phyloP scores from a whole-genome alignment of 768 basidiomycete species.

The Porpolomopsis calyptriformis region DNA sequence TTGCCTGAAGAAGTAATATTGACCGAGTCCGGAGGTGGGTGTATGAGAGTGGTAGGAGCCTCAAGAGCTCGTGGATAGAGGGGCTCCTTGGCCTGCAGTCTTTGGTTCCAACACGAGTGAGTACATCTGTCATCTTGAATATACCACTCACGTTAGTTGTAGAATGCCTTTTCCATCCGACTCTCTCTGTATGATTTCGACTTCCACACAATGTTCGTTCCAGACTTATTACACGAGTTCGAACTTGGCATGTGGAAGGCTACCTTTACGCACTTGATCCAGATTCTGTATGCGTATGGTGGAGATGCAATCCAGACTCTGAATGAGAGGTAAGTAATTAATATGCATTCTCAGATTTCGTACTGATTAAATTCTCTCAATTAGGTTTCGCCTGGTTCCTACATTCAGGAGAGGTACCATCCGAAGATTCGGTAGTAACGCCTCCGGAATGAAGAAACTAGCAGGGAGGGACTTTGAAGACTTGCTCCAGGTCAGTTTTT shows the following conservation, averaged over 20 bases:
- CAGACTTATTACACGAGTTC: slow-evolving; percentile 31
- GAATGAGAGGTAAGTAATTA: slow-evolving; percentile 14
- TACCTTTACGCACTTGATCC: slow-evolving; percentile 21
- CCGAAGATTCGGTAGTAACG: too few relatives aligned
- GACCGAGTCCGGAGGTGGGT: not conserved
- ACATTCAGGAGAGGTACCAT: too few relatives aligned
- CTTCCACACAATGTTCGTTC: slow-evolving; percentile 18
- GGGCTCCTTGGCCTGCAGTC: not conserved
- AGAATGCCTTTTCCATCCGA: slow-evolving; percentile 20
- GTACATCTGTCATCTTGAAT: not conserved
- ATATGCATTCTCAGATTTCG: too few relatives aligned
- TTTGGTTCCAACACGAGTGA: slow-evolving; percentile 6
- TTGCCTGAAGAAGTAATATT: not conserved
- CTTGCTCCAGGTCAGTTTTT: too few relatives aligned
- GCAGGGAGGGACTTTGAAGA: too few relatives aligned
- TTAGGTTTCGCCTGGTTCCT: too few relatives aligned
- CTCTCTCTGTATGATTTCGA: slow-evolving; percentile 15
- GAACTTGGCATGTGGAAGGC: slow-evolving; percentile 31
- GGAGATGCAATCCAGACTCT: slow-evolving; percentile 10
- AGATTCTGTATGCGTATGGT: slow-evolving; percentile 15
- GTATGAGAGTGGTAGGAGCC: not conserved
- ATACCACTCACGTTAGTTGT: slow-evolving; percentile 1
- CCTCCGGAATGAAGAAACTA: too few relatives aligned
- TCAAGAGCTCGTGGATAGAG: not conserved
- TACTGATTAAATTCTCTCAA: too few relatives aligned